phyloP scores from a whole-genome alignment of 2,329 filamentous ascomycete genomes.

The Tolypocladium sp. region DNA sequence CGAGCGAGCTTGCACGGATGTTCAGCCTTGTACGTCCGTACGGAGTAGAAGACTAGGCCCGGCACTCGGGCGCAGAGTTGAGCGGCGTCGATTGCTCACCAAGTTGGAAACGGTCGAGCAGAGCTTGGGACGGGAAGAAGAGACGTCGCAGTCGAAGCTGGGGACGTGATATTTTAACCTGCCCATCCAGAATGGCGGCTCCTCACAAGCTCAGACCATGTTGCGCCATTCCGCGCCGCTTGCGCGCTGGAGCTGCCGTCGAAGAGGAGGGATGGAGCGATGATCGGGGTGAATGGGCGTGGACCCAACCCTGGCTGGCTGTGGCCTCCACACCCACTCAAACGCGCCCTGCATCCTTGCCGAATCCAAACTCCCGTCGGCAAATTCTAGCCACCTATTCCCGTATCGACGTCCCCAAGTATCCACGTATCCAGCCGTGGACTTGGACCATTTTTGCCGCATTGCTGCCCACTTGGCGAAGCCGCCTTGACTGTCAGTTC shows the following conservation, averaged over 20 bases:
- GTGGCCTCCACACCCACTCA: background rate
- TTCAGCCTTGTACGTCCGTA: constrained; percentile 1
- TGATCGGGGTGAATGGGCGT: background rate
- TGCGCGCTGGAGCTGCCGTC: background rate
- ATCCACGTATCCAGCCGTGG: background rate
- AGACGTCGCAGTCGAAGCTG: background rate
- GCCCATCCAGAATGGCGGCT: background rate
- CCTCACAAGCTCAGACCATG: background rate
- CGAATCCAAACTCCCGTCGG: background rate
- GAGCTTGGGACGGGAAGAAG: background rate
- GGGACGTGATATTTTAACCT: background rate
- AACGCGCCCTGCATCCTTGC: background rate
- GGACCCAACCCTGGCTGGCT: background rate
- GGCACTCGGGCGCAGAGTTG: background rate
- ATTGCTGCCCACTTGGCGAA: background rate
- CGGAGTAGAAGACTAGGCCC: background rate
- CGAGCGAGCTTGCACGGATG: background rate
- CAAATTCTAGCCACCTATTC: background rate
- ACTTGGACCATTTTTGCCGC: background rate
- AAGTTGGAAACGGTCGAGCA: background rate
- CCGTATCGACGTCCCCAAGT: background rate
- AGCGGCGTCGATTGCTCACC: background rate
- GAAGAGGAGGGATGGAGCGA: background rate
- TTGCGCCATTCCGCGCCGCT: background rate
- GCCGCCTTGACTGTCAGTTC: background rate